Conservation (phyloP, 129 eudicot genomes). For the Helianthus annuus region HanXRQr2.0-SUNRISE NC_035435.2:121108516-121109015, state of each 20-base stretch:
- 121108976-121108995: background rate
- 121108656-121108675: constrained; percentile 88
- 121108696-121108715: constrained; percentile 82
- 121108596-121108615: constrained; percentile 77
- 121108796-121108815: background rate
- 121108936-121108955: background rate
- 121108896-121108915: background rate
- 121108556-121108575: constrained; percentile 90
- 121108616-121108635: constrained; percentile 67
- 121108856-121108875: constrained; percentile 6
- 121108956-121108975: background rate
- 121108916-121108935: background rate
- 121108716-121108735: constrained; percentile 66
- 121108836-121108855: constrained; percentile 1
- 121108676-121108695: constrained; percentile 89
- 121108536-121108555: constrained; percentile 68
- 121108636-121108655: constrained; percentile 54
- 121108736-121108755: constrained; percentile 31
- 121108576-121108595: constrained; percentile 54
- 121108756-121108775: constrained; percentile 65
- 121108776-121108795: constrained; percentile 1
- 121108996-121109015: background rate
- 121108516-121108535: constrained; percentile 50
- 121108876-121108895: constrained; percentile 6
- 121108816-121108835: constrained; percentile 13